These are phyloP conservation scores for Zymoseptoria crescenta DNA, from an alignment of 2,329 filamentous ascomycete genomes.

Conservation along the genomic window DNA sequence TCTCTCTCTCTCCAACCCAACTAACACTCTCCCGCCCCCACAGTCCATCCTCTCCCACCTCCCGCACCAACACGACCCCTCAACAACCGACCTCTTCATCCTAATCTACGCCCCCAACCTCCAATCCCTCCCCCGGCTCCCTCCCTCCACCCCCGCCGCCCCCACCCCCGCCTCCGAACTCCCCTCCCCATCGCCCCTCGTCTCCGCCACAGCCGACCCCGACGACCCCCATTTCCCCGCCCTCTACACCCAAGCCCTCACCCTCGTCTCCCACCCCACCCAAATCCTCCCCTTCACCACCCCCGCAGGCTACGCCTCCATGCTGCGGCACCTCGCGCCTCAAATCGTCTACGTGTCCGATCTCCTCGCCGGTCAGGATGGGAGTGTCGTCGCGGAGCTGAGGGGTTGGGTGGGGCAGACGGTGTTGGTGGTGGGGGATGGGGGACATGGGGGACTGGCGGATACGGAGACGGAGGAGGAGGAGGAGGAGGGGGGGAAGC, in stretches of 20 bases:
- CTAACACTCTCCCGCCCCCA: conserved; percentile 16
- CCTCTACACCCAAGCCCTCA: conserved; percentile 69
- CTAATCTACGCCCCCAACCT: conserved; percentile 81
- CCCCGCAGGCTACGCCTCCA: conserved; percentile 72
- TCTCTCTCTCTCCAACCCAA: not conserved
- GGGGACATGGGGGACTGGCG: conserved; percentile 70
- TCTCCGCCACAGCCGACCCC: too few relatives aligned
- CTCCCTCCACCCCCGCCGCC: conserved; percentile 77
- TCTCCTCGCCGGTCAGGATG: conserved; percentile 57
- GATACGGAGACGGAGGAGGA: conserved; percentile 64
- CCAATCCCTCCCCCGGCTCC: conserved; percentile 45
- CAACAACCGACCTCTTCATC: conserved; percentile 70
- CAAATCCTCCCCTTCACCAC: conserved; percentile 88
- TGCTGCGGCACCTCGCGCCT: conserved; percentile 76
- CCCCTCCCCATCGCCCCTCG: conserved; percentile 40
- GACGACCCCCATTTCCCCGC: conserved; percentile 71
- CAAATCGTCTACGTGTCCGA: conserved; percentile 82
- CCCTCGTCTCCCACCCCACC: conserved; percentile 72
- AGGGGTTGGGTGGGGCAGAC: conserved; percentile 56
- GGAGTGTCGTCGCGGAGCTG: conserved; percentile 62
- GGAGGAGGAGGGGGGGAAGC: conserved; percentile 45
- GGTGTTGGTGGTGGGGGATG: conserved; percentile 57
- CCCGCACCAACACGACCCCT: conserved; percentile 65
- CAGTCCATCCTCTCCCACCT: conserved; percentile 75
- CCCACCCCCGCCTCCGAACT: conserved; percentile 56